Evolutionary conservation across 495 filamentous ascomycete species (phyloP), one percentile per base, ranked within the genome.

Genomic region (Aspergillus mulundensis): DNA sequence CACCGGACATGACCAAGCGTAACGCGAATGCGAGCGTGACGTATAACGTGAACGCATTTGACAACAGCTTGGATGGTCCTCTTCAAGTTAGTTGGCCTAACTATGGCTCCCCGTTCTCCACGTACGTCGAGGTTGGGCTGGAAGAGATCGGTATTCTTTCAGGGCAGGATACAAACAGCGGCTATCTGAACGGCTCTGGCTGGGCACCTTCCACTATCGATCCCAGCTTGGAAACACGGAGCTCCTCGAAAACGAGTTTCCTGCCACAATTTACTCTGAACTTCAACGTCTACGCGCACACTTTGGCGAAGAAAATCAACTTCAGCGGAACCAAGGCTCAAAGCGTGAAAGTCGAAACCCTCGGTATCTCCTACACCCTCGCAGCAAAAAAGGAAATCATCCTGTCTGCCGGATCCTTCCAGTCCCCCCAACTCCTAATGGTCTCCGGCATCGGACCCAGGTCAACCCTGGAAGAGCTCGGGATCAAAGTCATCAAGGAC

Each of bases 1-100:
- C 77, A 0, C 83, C 83, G 0, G 68, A 81, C 24, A 54, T 20
- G 7, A 47, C 54, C 0, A 30, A 38, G 1, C 69, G 73, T 19
- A 57, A 58, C 3, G 21, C 59, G 23, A 84, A 81, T 60, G 70
- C 74, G 0, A 77, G 76, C 0, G 62, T 76, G 0, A 47, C 56
- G 4, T 86, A 78, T 51, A 66, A 81, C 51, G 14, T 61, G 5
- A 54, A 54, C 10, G 70, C 66, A 0, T 75, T 70, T 28, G 59
- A 63, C 8, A 72, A 77, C 80, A 62, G 66, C 80, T 7, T 58
- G 0, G 61, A 38, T 8, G 66, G 69, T 5, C 82, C 82, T 0
- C 62, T 87, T 7, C 60, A 76, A 4, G 77, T 85, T 0, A 70
- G 77, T 0, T 84, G 76, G 57, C 14, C 80, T 2, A 78, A 81